These are phyloP conservation scores for Ophiostoma ulmi DNA, from an alignment of 2,329 filamentous ascomycete species.

Conservation along the genomic window DNA sequence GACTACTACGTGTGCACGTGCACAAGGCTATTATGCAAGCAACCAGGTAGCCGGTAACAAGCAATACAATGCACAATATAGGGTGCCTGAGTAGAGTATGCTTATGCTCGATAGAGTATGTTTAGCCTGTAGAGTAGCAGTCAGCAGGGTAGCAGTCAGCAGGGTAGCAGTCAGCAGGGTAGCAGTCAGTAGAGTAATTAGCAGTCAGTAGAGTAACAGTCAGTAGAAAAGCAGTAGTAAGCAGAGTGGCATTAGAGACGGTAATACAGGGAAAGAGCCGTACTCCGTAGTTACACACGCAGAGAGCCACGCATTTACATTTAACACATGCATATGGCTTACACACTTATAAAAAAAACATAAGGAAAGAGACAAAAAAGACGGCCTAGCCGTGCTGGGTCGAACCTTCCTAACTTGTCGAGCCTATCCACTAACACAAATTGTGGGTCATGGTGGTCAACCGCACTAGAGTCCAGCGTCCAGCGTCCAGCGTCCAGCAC, in stretches of 20 bases:
- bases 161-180: background rate
- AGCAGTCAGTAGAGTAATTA: background rate
- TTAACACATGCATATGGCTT: too few relatives aligned
- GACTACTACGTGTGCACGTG: background rate
- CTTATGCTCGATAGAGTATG: background rate
- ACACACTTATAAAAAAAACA: background rate
- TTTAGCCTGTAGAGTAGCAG: background rate
- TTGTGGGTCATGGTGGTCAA: background rate
- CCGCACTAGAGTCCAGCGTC: background rate
- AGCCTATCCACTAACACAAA: constrained; percentile 13
- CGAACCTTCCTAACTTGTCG: constrained; percentile 13
- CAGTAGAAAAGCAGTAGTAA: too few relatives aligned
- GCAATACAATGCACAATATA: background rate
- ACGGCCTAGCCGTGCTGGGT: constrained; percentile 3
- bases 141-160: background rate
- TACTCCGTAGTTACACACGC: background rate
- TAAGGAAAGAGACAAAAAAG: background rate
- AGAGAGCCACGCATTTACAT: background rate
- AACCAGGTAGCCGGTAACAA: background rate
- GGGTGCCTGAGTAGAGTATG: background rate
- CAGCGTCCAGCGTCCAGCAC: background rate
- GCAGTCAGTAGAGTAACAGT: too few relatives aligned
- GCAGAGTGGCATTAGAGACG: background rate
- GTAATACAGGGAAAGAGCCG: background rate
- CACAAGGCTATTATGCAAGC: constrained; percentile 4